Base-by-base conservation (phyloP, 768 basidiomycete genomes). In the Butyriboletus loyo region DNA sequence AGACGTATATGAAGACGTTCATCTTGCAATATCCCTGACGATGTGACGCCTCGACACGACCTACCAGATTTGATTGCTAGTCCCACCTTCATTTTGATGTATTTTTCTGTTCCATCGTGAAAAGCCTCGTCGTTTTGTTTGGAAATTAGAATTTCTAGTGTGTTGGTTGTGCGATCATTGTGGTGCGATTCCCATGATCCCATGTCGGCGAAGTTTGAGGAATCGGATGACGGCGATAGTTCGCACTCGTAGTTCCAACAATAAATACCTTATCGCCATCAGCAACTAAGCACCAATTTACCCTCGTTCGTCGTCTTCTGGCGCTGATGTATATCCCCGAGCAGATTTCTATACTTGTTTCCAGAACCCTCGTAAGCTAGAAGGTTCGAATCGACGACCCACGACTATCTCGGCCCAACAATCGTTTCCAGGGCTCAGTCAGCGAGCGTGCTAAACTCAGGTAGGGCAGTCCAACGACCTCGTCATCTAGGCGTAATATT, bases 21-120 rank as follows among this genome's bases (percentile, higher is more conserved):
- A 87, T 89, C 52, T 66, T 87, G 53, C 69, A 69, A 22, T 89
- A 79, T 65, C 87, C 87, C 30, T 89, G 67, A 78, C 40, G 25
- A 46, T 30, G 39, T 46, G 39, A 35, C 17, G 22, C 30, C 22
- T 50, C 17, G 38, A 51, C 24, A 27, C 37, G 28, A 52, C 19
- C 17, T 31, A 1, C 15, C 32, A 43, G 41, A 49, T 35, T 39
- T 25, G 45, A 49, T 47, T 30, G 28, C 38, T 49, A 51, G 41
- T 14, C 47, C 24, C 47, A 45, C 44, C 34, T 50, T 47, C 27
- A 34, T 42, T 38, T 46, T 48, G 43, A 46, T 34, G 22, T 53
- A 13, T 45, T 35, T 19, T 37, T 49, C 28, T 58, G 30, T 58
- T 34, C 45, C 44, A 32, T 45, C 28, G 19, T 51, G 45, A 28